These are phyloP conservation scores for Scutellaria barbata DNA, from an alignment of 257 asterid genomes.

Conservation along the genomic window DNA sequence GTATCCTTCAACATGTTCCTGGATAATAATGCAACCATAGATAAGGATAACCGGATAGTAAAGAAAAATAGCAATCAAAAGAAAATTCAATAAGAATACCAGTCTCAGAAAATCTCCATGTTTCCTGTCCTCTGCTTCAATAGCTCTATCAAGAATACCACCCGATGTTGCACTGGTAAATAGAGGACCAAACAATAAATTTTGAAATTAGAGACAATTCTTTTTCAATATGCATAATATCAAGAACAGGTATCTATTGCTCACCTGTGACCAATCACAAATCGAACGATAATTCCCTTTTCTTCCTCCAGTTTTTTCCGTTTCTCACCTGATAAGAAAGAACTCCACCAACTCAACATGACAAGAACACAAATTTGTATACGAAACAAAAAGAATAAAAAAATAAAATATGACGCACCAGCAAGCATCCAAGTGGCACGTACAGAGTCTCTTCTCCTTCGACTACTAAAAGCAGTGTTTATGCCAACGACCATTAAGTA, in stretches of 20 bases:
- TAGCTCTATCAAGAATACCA: slow-evolving; percentile 93
- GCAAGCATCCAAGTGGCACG: slow-evolving; percentile 94
- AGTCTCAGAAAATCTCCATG: slow-evolving; percentile 86
- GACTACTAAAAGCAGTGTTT: slow-evolving; percentile 89
- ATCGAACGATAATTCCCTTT: slow-evolving; percentile 60
- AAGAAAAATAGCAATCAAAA: background rate
- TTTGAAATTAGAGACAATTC: slow-evolving; percentile 17
- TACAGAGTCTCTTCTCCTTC: slow-evolving; percentile 88
- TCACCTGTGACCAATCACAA: slow-evolving; percentile 57
- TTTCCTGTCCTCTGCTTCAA: slow-evolving; percentile 85
- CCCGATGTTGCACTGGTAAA: slow-evolving; percentile 76
- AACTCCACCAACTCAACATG: slow-evolving; percentile 21
- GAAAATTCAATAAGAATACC: slow-evolving; percentile 43
- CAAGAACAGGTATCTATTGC: slow-evolving; percentile 22
- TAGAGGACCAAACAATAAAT: slow-evolving; percentile 26
- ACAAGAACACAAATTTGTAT: slow-evolving; percentile 18
- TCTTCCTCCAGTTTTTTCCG: slow-evolving; percentile 59
- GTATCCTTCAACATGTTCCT: slow-evolving; percentile 95
- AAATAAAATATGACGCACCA: slow-evolving; percentile 52
- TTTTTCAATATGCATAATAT: slow-evolving; percentile 9
- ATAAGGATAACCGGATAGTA: too few species aligned
- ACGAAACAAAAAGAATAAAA: background rate
- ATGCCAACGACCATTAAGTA: slow-evolving; percentile 83
- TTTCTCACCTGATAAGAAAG: slow-evolving; percentile 47
- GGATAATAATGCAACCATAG: slow-evolving; percentile 25